These are phyloP conservation scores for Dryas octopetala DNA, from an alignment of 306 rosid species.

Conservation along the genomic window DNA sequence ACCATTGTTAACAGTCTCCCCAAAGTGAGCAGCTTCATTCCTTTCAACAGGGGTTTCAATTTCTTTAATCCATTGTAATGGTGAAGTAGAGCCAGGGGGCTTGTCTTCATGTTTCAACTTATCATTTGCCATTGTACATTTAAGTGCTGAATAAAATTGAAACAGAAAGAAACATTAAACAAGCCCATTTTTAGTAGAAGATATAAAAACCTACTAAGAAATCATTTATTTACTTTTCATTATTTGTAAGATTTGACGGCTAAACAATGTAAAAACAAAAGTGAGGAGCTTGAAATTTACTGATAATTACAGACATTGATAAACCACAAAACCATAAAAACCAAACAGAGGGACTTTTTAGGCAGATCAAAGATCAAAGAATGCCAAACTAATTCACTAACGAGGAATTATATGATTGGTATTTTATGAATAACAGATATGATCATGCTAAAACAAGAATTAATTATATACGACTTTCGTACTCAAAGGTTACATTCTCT, in stretches of 20 bases:
- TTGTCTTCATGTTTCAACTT: conserved; percentile 11
- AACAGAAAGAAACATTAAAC: not conserved
- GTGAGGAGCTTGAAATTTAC: not conserved
- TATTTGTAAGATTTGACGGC: not conserved
- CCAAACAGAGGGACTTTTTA: not conserved
- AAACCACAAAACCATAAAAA: not conserved
- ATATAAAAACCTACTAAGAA: not conserved
- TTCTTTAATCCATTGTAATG: conserved; percentile 19
- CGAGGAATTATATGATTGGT: not conserved
- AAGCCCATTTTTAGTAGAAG: not conserved
- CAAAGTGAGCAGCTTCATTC: conserved; percentile 13
- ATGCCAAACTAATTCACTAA: not conserved
- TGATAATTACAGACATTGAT: not conserved
- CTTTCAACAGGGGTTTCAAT: conserved; percentile 8
- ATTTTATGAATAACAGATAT: not conserved
- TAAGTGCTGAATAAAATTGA: conserved; percentile 2
- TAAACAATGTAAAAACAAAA: not conserved
- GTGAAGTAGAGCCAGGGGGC: conserved; percentile 14
- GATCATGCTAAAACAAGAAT: not conserved
- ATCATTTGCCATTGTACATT: conserved; percentile 26
- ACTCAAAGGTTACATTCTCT: not conserved
- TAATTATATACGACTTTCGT: not conserved
- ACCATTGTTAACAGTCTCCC: not conserved
- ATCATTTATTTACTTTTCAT: not conserved
- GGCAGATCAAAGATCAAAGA: not conserved